Conservation (phyloP, 352 stramenopile genomes). For the Phytophthora brassicae region DNA sequence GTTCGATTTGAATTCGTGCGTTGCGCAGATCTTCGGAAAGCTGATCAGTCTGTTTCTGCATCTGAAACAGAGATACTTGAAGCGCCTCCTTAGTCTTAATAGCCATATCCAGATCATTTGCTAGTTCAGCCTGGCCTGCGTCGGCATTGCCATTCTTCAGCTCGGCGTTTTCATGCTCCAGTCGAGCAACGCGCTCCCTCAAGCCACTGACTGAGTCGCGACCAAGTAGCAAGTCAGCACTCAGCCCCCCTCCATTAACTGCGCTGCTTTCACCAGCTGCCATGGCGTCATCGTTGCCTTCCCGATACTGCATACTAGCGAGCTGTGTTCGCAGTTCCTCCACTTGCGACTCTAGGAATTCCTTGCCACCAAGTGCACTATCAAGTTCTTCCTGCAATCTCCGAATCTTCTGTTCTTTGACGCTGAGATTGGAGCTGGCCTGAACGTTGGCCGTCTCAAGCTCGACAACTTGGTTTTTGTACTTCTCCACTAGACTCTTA, state of each 20-base stretch:
- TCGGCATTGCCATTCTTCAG: conserved; percentile 59
- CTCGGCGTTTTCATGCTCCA: conserved; percentile 77
- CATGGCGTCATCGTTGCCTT: conserved; percentile 42
- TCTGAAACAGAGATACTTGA: conserved; percentile 65
- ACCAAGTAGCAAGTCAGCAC: conserved; percentile 64
- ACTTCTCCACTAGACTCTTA: conserved; percentile 78
- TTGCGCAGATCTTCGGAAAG: conserved; percentile 63
- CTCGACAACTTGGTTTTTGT: conserved; percentile 90
- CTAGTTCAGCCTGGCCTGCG: conserved; percentile 47
- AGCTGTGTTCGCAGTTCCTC: conserved; percentile 77
- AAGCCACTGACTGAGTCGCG: conserved; percentile 61
- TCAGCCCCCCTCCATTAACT: conserved; percentile 40
- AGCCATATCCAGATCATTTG: conserved; percentile 78
- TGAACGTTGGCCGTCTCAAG: conserved; percentile 83
- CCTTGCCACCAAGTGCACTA: conserved; percentile 74
- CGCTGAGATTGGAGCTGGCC: conserved; percentile 67
- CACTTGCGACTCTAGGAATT: conserved; percentile 85
- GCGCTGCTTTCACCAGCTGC: conserved; percentile 34
- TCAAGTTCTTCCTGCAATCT: conserved; percentile 87
- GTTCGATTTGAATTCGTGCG: conserved; percentile 35
- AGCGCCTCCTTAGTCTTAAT: conserved; percentile 74
- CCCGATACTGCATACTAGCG: conserved; percentile 52
- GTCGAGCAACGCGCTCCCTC: conserved; percentile 58
- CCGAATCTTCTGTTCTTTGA: conserved; percentile 83
- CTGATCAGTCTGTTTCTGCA: conserved; percentile 78